These are phyloP conservation scores for Suhomyces atakaporum DNA, from an alignment of 1,139 yeast species.

Conservation along the genomic window DNA sequence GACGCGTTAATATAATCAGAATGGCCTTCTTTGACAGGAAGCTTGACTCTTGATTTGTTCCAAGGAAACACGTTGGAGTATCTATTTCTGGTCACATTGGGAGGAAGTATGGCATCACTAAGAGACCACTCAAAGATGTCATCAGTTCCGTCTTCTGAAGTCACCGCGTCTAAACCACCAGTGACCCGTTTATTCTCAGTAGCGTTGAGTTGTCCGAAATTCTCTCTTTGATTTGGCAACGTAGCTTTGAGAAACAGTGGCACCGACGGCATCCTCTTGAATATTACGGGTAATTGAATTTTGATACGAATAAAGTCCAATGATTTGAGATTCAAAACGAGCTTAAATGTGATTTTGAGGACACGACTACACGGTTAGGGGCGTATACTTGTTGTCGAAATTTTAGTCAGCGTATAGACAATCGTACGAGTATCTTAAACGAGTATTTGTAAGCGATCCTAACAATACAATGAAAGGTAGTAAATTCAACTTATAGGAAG, in stretches of 20 bases:
- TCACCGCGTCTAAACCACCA: constrained; percentile 6
- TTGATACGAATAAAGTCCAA: constrained; percentile 5
- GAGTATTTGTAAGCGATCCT: no score
- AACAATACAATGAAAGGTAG: no score
- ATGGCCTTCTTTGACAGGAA: constrained; percentile 24
- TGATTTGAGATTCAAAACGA: constrained; percentile 1
- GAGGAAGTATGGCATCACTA: constrained; percentile 20
- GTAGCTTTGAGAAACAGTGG: constrained; percentile 17
- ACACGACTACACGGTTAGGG: no score
- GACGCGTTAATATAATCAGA: constrained; percentile 49
- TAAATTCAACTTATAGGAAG: no score
- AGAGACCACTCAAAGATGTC: constrained; percentile 26
- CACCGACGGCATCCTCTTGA: constrained; percentile 10
- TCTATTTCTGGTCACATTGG: constrained; percentile 35
- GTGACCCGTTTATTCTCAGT: constrained; percentile 15
- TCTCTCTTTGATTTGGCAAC: constrained; percentile 14
- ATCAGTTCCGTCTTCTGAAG: not conserved
- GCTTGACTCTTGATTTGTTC: constrained; percentile 37
- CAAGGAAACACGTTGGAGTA: constrained; percentile 48
- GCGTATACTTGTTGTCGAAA: no score
- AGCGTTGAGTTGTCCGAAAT: constrained; percentile 17
- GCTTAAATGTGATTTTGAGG: constrained; percentile 2
- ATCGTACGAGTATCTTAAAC: no score
- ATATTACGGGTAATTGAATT: constrained; percentile 15
- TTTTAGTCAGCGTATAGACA: no score